phyloP scores from a whole-genome alignment of 2,329 filamentous ascomycete species.

The Colletotrichum cuscutae region DNA sequence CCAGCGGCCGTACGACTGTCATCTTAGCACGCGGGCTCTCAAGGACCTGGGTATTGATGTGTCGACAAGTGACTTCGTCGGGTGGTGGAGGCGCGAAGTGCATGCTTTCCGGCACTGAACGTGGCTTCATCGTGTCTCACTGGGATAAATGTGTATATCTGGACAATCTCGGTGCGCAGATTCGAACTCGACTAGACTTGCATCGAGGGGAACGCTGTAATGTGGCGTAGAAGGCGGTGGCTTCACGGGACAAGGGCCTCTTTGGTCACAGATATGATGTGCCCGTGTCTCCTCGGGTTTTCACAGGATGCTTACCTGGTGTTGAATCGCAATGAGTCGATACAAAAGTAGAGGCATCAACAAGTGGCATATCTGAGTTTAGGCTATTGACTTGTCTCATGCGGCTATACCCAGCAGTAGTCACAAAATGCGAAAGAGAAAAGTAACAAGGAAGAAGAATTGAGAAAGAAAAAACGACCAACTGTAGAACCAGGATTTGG shows the following conservation, averaged over 20 bases:
- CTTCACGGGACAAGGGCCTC: neutral
- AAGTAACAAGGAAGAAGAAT: neutral
- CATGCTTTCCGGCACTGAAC: slow-evolving; percentile 66
- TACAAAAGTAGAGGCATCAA: neutral
- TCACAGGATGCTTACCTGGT: too few species aligned
- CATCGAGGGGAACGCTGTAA: neutral
- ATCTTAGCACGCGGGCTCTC: slow-evolving; percentile 81
- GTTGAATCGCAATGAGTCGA: neutral
- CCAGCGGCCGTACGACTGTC: slow-evolving; percentile 87
- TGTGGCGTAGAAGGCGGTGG: too few species aligned
- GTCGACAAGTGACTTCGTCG: slow-evolving; percentile 77
- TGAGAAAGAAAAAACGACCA: neutral
- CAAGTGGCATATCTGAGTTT: too few species aligned
- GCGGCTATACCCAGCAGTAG: neutral
- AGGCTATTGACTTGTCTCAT: neutral
- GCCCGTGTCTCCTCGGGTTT: neutral
- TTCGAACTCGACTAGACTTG: neutral
- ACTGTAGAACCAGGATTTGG: neutral
- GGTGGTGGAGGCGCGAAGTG: slow-evolving; percentile 81
- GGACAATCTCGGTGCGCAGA: neutral
- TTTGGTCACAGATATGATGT: neutral
- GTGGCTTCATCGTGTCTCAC: neutral
- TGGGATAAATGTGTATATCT: neutral
- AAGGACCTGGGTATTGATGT: slow-evolving; percentile 80
- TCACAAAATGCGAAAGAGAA: neutral